phyloP scores from a whole-genome alignment of 2,329 filamentous ascomycete genomes.

The Phialemoniopsis sp. region DNA sequence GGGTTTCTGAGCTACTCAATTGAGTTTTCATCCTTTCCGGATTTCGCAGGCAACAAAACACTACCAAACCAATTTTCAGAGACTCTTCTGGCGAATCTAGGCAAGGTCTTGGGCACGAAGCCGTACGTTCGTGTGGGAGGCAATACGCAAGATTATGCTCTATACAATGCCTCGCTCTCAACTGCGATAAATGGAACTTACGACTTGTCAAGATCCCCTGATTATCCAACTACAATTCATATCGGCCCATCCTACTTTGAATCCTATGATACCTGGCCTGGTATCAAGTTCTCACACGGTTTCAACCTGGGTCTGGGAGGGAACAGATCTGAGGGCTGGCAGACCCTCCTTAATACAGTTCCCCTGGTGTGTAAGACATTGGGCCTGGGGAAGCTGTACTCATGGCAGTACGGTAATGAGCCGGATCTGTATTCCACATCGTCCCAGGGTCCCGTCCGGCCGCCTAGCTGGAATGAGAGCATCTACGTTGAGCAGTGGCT shows the following conservation, averaged over 20 bases:
- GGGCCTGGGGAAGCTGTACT: conserved; percentile 36
- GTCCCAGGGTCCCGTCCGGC: conserved; percentile 43
- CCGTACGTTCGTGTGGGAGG: conserved; percentile 61
- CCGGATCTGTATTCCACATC: conserved; percentile 45
- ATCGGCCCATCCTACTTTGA: conserved; percentile 62
- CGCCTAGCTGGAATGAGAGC: conserved; percentile 46
- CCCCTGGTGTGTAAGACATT: conserved; percentile 54
- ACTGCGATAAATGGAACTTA: conserved; percentile 48
- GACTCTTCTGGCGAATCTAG: conserved; percentile 54
- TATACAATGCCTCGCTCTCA: conserved; percentile 50
- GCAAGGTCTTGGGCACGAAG: conserved; percentile 47
- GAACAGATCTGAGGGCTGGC: conserved; percentile 45
- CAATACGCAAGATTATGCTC: conserved; percentile 63
- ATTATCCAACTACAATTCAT: conserved; percentile 57
- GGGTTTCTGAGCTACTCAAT: conserved; percentile 40
- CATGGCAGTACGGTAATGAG: conserved; percentile 64
- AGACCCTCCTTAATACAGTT: conserved; percentile 49
- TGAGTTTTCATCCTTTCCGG: conserved; percentile 47
- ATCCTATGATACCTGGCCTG: conserved; percentile 53
- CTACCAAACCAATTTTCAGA: conserved; percentile 56
- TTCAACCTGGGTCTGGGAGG: conserved; percentile 47
- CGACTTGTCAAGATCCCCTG: conserved; percentile 41
- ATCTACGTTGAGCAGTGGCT: conserved; percentile 56
- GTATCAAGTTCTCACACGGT: conserved; percentile 54
- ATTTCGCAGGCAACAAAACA: conserved; percentile 49